Percentiles rank a stretch among this genome's conserved stretches.
These are phyloP conservation scores for Eutrema japonicum DNA, from an alignment of 345 rosid genomes.

Conservation along the genomic window DNA sequence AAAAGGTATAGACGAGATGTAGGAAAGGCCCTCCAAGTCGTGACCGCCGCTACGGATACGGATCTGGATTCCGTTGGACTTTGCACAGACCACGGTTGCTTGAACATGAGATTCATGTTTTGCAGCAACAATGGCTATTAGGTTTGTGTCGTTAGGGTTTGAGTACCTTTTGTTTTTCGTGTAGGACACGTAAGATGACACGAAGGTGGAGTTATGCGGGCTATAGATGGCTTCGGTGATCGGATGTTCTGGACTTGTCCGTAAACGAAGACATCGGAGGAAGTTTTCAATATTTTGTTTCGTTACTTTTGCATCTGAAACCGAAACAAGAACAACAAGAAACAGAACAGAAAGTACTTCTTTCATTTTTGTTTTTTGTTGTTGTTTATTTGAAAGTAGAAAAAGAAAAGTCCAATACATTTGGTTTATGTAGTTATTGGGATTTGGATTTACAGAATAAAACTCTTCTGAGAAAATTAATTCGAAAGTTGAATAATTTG, in stretches of 20 bases:
- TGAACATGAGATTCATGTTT: too few relatives aligned
- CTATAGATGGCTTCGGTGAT: constrained; percentile 1
- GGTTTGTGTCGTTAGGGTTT: too few relatives aligned
- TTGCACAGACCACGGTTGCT: too few relatives aligned
- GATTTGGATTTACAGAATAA: not conserved
- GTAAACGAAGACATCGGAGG: not conserved
- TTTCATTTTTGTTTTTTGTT: constrained; percentile 13
- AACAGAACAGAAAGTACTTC: not conserved
- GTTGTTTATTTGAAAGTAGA: not conserved
- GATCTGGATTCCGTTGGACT: constrained; percentile 17
- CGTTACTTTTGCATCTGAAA: constrained; percentile 16
- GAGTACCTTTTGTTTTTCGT: too few relatives aligned
- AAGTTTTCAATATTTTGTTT: constrained; percentile 10
- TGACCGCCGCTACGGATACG: constrained; percentile 44
- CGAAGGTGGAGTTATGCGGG: constrained; percentile 22
- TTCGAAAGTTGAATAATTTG: not conserved
- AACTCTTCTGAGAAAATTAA: not conserved
- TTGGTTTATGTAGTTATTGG: not conserved
- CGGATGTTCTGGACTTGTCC: not conserved
- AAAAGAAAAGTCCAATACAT: not conserved
- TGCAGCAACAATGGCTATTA: too few relatives aligned
- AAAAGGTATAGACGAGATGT: constrained; percentile 27
- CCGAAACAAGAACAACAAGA: constrained; percentile 18
- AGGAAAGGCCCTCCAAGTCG: constrained; percentile 41
- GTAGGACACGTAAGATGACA: not conserved